Conservation (phyloP, 768 basidiomycete species). For the Lactarius tabidus region DNA sequence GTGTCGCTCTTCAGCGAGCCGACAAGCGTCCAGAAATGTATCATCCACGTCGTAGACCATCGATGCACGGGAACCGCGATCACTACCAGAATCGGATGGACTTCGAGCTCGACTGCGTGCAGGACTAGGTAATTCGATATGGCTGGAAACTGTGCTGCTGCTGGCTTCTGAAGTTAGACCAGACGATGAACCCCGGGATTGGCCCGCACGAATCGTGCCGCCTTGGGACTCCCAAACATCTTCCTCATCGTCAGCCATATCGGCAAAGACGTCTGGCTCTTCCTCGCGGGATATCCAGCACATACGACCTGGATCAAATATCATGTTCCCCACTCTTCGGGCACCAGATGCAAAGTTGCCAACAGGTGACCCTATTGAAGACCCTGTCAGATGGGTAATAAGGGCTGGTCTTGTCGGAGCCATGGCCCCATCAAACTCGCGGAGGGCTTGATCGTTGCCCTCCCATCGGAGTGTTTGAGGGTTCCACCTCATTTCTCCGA, state of each 20-base stretch:
- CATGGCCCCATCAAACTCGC: constrained; percentile 81
- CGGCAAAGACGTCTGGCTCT: constrained; percentile 93
- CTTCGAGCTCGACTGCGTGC: constrained; percentile 57
- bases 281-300: constrained; percentile 94
- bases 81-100: constrained; percentile 72
- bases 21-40: constrained; percentile 65
- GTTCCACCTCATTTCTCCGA: constrained; percentile 98
- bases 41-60: constrained; percentile 77
- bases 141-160: constrained; percentile 32
- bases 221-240: constrained; percentile 71
- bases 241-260: constrained; percentile 88
- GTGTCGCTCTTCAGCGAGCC: constrained; percentile 78
- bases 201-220: constrained; percentile 72
- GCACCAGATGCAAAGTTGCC: constrained; percentile 72
- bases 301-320: constrained; percentile 92
- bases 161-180: constrained; percentile 28
- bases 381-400: constrained; percentile 89
- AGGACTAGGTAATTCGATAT: constrained; percentile 52
- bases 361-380: constrained; percentile 77
- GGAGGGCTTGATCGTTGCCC: constrained; percentile 89
- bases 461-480: constrained; percentile 89
- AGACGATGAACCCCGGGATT: constrained; percentile 28
- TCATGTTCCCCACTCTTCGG: constrained; percentile 95
- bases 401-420: constrained; percentile 89
- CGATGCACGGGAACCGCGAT: constrained; percentile 75